Conservation (phyloP, 805 yeast species). For the Ogataea paraovalis region DNA sequence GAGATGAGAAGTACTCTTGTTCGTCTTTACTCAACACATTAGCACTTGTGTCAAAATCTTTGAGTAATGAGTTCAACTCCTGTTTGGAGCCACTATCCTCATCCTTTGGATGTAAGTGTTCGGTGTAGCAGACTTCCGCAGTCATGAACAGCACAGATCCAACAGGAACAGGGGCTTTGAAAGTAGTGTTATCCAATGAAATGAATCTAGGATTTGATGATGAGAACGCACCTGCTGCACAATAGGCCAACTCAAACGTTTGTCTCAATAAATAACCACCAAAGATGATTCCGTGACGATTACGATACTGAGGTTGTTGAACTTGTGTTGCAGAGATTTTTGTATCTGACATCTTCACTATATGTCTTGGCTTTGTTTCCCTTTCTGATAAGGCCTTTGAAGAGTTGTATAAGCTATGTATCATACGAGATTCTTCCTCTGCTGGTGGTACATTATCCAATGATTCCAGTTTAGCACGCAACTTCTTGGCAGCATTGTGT, state of each 20-base stretch:
- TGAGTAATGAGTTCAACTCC: constrained; percentile 24
- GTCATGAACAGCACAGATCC: constrained; percentile 83
- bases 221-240: constrained; percentile 86
- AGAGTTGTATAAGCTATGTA: constrained; percentile 72
- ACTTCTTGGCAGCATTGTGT: constrained; percentile 80
- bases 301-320: constrained; percentile 96
- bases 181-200: constrained; percentile 85
- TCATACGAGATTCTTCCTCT: constrained; percentile 66
- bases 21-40: constrained; percentile 48
- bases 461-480: constrained; percentile 62
- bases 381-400: constrained; percentile 34
- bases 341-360: constrained; percentile 70
- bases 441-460: constrained; percentile 68
- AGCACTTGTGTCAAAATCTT: constrained; percentile 55
- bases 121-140: constrained; percentile 83
- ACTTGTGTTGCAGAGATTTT: constrained; percentile 68
- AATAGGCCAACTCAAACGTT: constrained; percentile 89
- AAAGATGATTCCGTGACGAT: constrained; percentile 91
- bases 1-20: constrained; percentile 58
- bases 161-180: constrained; percentile 93
- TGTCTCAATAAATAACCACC: constrained; percentile 94
- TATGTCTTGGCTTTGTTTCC: constrained; percentile 41
- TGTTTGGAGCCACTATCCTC: constrained; percentile 26
- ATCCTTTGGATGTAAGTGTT: constrained; percentile 51
- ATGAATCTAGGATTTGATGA: constrained; percentile 84